Base-by-base conservation (phyloP, 352 stramenopile genomes). In the Plasmopara muralis region DNA sequence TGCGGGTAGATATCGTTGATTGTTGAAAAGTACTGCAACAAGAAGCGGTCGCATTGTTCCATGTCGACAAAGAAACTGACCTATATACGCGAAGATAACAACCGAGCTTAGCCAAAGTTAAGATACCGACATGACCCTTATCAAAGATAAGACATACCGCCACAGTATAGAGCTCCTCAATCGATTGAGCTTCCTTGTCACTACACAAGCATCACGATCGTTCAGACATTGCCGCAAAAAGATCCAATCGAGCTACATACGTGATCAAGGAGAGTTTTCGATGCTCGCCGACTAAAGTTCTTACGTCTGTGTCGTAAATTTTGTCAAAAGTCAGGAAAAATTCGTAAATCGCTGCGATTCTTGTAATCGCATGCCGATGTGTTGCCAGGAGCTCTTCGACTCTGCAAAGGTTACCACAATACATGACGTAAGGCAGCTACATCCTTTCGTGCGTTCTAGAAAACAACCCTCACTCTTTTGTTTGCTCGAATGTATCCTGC, bases 51-150 rank as follows among this genome's bases (percentile, higher is more conserved):
- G 41, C 83, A 91, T 57, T 93, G 83, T 68, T 93, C 83, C 80
- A 91, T 93, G 51, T 93, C 81, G 37, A 93, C 79, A 45, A 91
- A 93, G 47, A 87, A 89, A 13, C 64, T 70, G 28, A 92, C 78
- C 77, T 84, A 15, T 13, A 41, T 41, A 34, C 13, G 52, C 46
- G 1, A 55, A 33, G 14, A 39, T 30, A 47, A 13, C 33, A 28
- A 57, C 14, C 12, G 15, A 14, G n/a, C 8, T 35, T 47, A 47
- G 20, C 9, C 37, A 35, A 12, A 35, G 31, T 35, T 35, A 35
- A 12, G 5, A 7, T 15, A 3, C 28, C 1, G 4, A 34, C 0
- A 10, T 6, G 15, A 18, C 20, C 7, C 9, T 46, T 9, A 18
- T 12, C 14, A 28, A 34, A 4, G 6, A 31, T n/a, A 18, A 2